Base-by-base conservation (phyloP, 1,284 basidiomycete species). In the Cryptococcus jaspeensis region DNA sequence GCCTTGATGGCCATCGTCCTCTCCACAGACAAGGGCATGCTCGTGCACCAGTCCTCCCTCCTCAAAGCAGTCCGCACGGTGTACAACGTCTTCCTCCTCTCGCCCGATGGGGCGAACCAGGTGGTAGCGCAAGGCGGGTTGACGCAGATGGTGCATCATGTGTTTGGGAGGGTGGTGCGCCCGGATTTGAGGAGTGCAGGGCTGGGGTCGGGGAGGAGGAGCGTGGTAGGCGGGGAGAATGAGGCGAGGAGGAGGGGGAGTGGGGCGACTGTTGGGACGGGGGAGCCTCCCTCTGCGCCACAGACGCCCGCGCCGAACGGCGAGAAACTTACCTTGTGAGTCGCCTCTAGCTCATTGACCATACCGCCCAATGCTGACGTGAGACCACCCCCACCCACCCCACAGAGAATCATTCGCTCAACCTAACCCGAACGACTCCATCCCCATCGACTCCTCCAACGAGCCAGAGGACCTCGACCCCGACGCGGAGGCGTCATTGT, bases 71-170 rank as follows among this genome's bases (percentile, higher is more conserved):
- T 98, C 28, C 84, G 94, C 39, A 96, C 94, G 6, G 93, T 98
- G 2, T 97, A 97, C 80, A 97, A 97, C 72, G 87, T 98, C 56
- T 98, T 97, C 75, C 81, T 97, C 35, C 82, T 96, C 57, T 92
- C 90, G 65, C 83, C 84, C 37, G 92, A 95, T 67, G 84, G 88
- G 5, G 89, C 92, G 52, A 97, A 94, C 67, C 94, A 97, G 77
- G 92, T 90, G 78, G 92, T 97, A 28, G 94, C 94, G 9, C 94
- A 98, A 77, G 94, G 93, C 20, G 92, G 93, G 16, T 82, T 98
- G 16, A 93, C 92, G 0, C 94, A 98, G 76, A 97, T 98, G 87
- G 92, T 97, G 1, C 89, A 95, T 69, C 92, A 95, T 69, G 87
- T 97, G 53, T 97, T 98, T 75, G 83, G 88, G 8, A 84, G 94